Percentiles rank a stretch among this genome's conserved stretches.
Evolutionary conservation across 345 rosid species (phyloP).

Genomic region (Hirschfeldia incana): DNA sequence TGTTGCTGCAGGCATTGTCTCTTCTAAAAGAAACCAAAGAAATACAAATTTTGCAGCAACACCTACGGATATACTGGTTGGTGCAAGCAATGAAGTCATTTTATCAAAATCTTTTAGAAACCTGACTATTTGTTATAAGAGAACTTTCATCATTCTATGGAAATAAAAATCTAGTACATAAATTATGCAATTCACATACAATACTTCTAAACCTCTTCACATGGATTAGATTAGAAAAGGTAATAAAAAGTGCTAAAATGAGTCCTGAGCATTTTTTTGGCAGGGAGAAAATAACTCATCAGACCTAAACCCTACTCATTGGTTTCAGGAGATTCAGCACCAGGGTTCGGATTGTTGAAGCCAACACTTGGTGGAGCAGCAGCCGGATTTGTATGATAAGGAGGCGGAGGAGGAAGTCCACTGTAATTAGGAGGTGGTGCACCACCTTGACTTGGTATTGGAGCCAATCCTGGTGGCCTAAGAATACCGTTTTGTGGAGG

Average conservation of each 20-base stretch:
- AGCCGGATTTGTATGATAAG: conserved; percentile 62
- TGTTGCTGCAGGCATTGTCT: conserved; percentile 49
- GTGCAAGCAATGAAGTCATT: not conserved
- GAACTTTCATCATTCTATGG: not conserved
- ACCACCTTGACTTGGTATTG: conserved; percentile 58
- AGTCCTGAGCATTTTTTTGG: not conserved
- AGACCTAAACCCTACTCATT: conserved; percentile 46
- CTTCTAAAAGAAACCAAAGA: conserved; percentile 34
- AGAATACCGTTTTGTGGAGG: conserved; percentile 79
- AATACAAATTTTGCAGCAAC: not conserved
- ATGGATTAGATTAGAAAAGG: conserved; percentile 16
- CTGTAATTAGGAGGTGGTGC: conserved; percentile 47
- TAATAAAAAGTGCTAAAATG: conserved; percentile 3
- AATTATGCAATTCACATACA: conserved; percentile 24
- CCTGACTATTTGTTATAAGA: conserved; percentile 5
- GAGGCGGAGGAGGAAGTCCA: conserved; percentile 46
- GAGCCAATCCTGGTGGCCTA: conserved; percentile 58
- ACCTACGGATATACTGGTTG: conserved; percentile 11
- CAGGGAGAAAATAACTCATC: conserved; percentile 15
- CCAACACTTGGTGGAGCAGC: conserved; percentile 57
- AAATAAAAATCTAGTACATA: conserved; percentile 10
- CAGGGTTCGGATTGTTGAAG: conserved; percentile 53
- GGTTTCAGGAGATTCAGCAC: conserved; percentile 55
- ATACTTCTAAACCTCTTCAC: conserved; percentile 19
- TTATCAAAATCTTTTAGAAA: not conserved